Base-by-base conservation (phyloP, 129 eudicot species). In the Flaveria ramosissima region DNA sequence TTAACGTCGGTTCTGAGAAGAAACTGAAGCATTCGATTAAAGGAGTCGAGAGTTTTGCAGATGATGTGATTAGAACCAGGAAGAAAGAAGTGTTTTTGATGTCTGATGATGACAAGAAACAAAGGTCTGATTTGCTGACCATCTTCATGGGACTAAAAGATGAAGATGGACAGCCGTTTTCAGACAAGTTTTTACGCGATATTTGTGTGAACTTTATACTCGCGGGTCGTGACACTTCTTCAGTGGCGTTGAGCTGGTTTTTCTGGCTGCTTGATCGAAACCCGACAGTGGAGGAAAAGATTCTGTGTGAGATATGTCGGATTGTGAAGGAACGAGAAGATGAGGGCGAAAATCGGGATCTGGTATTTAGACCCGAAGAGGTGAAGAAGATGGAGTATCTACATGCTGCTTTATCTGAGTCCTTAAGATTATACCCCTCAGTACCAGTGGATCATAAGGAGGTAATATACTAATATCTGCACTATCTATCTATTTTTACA, bases 361-460 rank as follows among this genome's bases (percentile, higher is more conserved):
- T 88, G 24, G 78, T 91, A 53, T 89, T 94, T 50, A 82, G 79
- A 73, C 87, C 99, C 19, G 96, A 89, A 81, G 97, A 94, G 77
- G 89, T 94, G 77, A 94, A 89, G 83, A 89, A 85, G 82, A 91
- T 94, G 99, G 97, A 91, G 0, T 94, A 89, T 82, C 75, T 94
- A 26, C 99, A 94, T 53, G 99, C 99, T 47, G 96, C 99, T 42
- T 70, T 94, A 57, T 94, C 99, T 3, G 99, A 94, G 70, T 85
- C 99, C 21, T 88, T 94, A 17, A 91, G 99, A 74, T 81, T 94
- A 73, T 91, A 94, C 77, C 99, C 99, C 78, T 91, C 99, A 1
- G 99, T 94, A 14, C 99, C 99, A 0, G 90, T 94, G 17, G 99
- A 94, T 83, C 99, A 94, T 83, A 94, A 94, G 80, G 99, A 94